Base-by-base conservation (phyloP, 179 eudicot species). In the Carnegiea gigantea region DNA sequence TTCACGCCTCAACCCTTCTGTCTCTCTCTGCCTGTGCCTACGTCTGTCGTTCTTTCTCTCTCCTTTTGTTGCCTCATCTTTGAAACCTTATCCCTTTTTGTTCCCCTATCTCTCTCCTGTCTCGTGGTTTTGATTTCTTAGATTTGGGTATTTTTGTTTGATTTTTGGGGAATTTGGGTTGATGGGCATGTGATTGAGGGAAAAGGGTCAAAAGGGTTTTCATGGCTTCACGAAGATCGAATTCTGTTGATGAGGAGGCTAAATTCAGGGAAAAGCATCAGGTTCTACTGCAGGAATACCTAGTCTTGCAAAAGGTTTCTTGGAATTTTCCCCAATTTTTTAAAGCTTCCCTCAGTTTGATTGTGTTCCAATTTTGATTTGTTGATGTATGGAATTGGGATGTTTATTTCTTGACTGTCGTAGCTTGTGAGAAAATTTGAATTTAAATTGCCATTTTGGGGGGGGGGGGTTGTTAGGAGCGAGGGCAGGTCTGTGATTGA, bases 271-370 rank as follows among this genome's bases (percentile, higher is more conserved):
- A 51, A 6, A 86, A 79, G 43, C 86, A 84, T 86, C 86, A 82
- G 70, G 80, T 15, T 79, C 80, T 86, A 38, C 59, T 86, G 65
- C 86, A 86, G 67, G 83, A 86, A 21, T 86, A 82, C 75, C 82
- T 86, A 73, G 81, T 82, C 40, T 84, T 86, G 89, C 89, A 86
- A 82, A 86, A 86, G 89, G 89, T 86, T 68, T 73, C 24, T 72
- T 49, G 40, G 2, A n/a, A 28, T 77, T 80, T 70, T 21, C 1
- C 21, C 12, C 26, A 11, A n/a, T 40, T 26, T 59, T 46, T 9
- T 2, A 71, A 33, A 7, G 44, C 36, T 33, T 51, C 17, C 33
- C 5, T n/a, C 24, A n/a, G 79, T 78, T 78, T 65, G 72, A 70
- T 46, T 24, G 5, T 77, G 33, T 77, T 78, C 28, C 4, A 24